Evolutionary conservation across 225 moss, liverwort and hornwort genomes (phyloP).

Genomic region (Sphagnum tenellum): DNA sequence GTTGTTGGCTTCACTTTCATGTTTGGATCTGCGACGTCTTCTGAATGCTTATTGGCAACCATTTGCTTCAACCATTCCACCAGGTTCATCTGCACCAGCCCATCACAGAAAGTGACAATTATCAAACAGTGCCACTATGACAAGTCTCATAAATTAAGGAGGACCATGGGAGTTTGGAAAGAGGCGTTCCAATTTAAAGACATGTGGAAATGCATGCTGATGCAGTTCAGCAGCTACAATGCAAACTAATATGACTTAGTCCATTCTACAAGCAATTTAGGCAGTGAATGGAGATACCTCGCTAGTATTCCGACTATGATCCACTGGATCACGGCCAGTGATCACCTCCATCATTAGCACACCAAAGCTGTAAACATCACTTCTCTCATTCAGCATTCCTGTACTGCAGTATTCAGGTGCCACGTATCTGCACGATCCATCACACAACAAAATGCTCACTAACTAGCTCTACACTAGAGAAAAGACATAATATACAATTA

Average conservation of each 20-base stretch:
- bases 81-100: constrained; percentile 64
- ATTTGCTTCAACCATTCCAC: constrained; percentile 99
- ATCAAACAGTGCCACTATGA: too few species aligned
- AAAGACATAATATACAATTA: too few species aligned
- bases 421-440: constrained; percentile 45
- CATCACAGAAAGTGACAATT: background rate
- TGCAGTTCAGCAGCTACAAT: too few species aligned
- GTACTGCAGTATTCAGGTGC: constrained; percentile 92
- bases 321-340: constrained; percentile 88
- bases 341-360: constrained; percentile 93
- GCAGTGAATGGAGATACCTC: constrained; percentile 34
- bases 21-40: constrained; percentile 97
- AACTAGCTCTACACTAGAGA: too few species aligned
- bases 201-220: too few species aligned
- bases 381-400: constrained; percentile 79
- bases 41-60: constrained; percentile 96
- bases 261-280: background rate
- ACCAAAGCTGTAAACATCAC: constrained; percentile 90
- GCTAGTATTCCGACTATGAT: constrained; percentile 84
- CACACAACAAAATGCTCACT: too few species aligned
- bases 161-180: too few species aligned
- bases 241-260: background rate
- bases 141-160: too few species aligned
- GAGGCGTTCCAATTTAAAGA: too few species aligned
- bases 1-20: constrained; percentile 91